Evolutionary conservation across 2,329 filamentous ascomycete species (phyloP).

Genomic region (Fusarium cicatricum): DNA sequence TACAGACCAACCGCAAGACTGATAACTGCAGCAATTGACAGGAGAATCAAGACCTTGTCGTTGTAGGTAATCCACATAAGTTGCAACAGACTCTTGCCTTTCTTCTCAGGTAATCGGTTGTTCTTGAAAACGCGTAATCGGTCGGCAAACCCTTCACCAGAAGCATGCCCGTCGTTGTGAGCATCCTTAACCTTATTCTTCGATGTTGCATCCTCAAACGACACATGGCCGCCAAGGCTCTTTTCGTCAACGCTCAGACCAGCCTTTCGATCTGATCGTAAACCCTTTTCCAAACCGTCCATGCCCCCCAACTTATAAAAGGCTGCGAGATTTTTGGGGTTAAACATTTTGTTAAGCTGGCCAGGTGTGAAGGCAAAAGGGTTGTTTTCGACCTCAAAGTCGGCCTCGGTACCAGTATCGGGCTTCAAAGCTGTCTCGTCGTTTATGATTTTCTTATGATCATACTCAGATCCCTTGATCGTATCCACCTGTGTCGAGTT

Average conservation of each 20-base stretch:
- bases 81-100: slow-evolving; percentile 75
- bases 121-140: slow-evolving; percentile 75
- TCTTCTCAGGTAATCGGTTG: slow-evolving; percentile 77
- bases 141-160: slow-evolving; percentile 58
- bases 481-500: slow-evolving; percentile 55
- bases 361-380: slow-evolving; percentile 87
- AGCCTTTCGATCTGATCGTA: slow-evolving; percentile 74
- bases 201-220: slow-evolving; percentile 74
- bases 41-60: slow-evolving; percentile 79
- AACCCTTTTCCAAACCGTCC: slow-evolving; percentile 78
- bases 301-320: slow-evolving; percentile 85
- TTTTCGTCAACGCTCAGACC: slow-evolving; percentile 83
- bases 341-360: slow-evolving; percentile 85
- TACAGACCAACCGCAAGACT: slow-evolving; percentile 80
- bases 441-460: slow-evolving; percentile 66
- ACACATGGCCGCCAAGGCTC: slow-evolving; percentile 68
- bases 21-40: slow-evolving; percentile 75
- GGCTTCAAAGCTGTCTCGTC: slow-evolving; percentile 76
- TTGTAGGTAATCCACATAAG: slow-evolving; percentile 86
- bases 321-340: slow-evolving; percentile 85
- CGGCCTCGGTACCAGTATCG: slow-evolving; percentile 77
- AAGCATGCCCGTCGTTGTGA: slow-evolving; percentile 33
- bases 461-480: slow-evolving; percentile 47
- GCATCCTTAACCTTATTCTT: slow-evolving; percentile 40
- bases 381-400: slow-evolving; percentile 80